Base-by-base conservation (phyloP, 768 basidiomycete species). In the Pisolithus sp. region DNA sequence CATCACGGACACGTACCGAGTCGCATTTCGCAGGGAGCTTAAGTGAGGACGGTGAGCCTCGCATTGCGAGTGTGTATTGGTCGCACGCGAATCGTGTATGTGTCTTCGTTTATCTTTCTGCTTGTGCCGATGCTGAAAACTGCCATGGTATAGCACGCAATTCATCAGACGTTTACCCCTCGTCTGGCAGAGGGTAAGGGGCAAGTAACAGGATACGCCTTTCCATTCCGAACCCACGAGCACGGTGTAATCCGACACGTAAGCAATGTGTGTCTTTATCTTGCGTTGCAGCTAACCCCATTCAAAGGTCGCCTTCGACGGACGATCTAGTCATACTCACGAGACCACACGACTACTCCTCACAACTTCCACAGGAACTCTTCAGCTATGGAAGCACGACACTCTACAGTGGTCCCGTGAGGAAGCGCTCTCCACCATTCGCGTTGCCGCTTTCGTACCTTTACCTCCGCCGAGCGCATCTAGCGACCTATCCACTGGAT, bases 191-290 rank as follows among this genome's bases (percentile, higher is more conserved):
- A 72, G 21, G 74, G 74, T 18, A 71, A 72, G 52, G 81, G 74
- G 3, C 66, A 75, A 45, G 63, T 76, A 30, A 74, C 74, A 30
- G 77, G 77, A 15, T 80, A 78, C 55, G 70, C 73, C 1, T 82
- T 93, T 60, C 71, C 78, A 2, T 91, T 89, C 63, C 78, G 89
- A 53, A 79, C 85, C 7, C 60, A 62, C 9, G 69, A 69, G 17
- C 80, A 93, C 57, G 92, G 92, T 20, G 74, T 80, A 13, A 79
- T 95, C 44, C 68, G 62, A 39, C 82, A 86, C 62, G 90, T 90
- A 68, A 21, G 46, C 10, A 6, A n/a, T 46, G n/a, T 34, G 13
- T 34, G 18, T 28, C 76, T 62, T 0, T 45, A 36, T 24, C 56
- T 39, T 44, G 12, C 24, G 23, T 39, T 48, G 34, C 24, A 44